Conservation (phyloP, 306 rosid species). For the Spatholobus suberectus region DNA sequence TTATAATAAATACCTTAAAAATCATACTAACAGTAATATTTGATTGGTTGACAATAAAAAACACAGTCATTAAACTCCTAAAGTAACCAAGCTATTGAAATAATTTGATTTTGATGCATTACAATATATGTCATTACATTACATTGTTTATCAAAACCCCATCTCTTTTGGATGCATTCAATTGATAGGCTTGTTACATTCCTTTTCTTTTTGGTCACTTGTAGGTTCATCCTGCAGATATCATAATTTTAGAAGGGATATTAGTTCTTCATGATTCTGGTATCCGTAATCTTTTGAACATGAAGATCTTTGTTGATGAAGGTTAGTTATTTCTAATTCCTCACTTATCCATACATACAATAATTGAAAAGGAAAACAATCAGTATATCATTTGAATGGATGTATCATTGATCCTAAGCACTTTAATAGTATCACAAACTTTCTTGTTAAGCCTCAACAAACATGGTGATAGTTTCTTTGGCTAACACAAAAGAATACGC, state of each 20-base stretch:
- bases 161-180: background rate
- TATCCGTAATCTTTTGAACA: slow-evolving; percentile 79
- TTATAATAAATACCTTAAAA: no score
- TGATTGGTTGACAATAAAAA: no score
- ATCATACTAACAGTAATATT: no score
- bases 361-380: background rate
- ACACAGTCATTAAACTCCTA: no score
- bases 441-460: background rate
- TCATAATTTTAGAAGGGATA: slow-evolving; percentile 85
- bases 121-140: background rate
- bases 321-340: slow-evolving; percentile 60
- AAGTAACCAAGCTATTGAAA: background rate
- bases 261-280: slow-evolving; percentile 80
- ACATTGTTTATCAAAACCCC: background rate
- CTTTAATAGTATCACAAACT: background rate
- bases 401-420: background rate
- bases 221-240: slow-evolving; percentile 82
- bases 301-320: slow-evolving; percentile 96
- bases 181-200: background rate
- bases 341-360: background rate
- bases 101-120: background rate
- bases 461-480: background rate
- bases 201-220: background rate
- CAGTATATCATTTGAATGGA: background rate
- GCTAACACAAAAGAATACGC: background rate